These are phyloP conservation scores for Nicotiana obtusifolia DNA, from an alignment of 257 asterid species.

Conservation along the genomic window DNA sequence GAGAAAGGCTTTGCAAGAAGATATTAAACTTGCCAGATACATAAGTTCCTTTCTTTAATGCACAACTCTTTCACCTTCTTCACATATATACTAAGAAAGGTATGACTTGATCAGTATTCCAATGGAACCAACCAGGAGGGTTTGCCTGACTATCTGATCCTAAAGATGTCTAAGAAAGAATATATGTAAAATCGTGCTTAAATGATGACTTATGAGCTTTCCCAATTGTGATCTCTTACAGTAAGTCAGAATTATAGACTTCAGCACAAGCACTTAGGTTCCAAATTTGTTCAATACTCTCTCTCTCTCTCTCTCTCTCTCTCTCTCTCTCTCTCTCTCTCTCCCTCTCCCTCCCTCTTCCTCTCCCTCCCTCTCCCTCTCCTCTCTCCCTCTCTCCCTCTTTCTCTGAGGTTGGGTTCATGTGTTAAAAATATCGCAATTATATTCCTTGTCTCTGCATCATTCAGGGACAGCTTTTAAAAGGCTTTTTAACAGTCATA, in stretches of 20 bases:
- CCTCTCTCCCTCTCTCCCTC: no score
- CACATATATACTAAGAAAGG: not conserved
- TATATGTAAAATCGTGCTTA: not conserved
- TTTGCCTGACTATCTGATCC: not conserved
- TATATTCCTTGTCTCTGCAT: not conserved
- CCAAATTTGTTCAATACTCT: not conserved
- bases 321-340: no score
- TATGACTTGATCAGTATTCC: not conserved
- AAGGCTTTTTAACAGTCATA: not conserved
- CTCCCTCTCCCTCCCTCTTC: not conserved
- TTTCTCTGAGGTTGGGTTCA: not conserved
- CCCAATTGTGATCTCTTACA: not conserved
- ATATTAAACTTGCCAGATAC: not conserved
- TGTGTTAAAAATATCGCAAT: not conserved
- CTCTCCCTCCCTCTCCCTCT: no score
- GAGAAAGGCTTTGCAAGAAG: not conserved
- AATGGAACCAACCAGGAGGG: not conserved
- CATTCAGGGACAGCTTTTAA: not conserved
- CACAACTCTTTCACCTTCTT: not conserved
- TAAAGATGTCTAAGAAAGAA: not conserved
- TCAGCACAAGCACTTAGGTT: constrained; percentile 1
- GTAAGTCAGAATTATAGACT: not conserved
- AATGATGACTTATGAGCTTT: not conserved
- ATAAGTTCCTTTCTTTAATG: not conserved
- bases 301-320: not conserved